Percentiles rank a stretch among this genome's conserved stretches.
Conservation (phyloP, 225 moss, liverwort and hornwort genomes). For the Physcomitrellopsis africana region DNA sequence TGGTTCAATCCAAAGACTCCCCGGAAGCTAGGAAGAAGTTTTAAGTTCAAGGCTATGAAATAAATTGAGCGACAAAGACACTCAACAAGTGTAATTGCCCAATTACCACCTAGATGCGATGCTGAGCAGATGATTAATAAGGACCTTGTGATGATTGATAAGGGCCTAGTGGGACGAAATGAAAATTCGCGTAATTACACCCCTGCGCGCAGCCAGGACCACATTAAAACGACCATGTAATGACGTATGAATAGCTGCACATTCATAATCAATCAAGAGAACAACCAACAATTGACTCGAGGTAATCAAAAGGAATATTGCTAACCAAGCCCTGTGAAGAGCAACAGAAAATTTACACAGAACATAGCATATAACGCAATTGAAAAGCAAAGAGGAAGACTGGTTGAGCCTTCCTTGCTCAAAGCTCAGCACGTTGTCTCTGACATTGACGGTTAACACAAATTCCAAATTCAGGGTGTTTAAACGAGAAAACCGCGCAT, state of each 20-base stretch:
- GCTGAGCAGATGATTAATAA: constrained; percentile 20
- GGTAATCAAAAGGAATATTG: background rate
- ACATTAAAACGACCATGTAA: background rate
- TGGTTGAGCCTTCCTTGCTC: background rate
- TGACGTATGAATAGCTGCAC: constrained; percentile 17
- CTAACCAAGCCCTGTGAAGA: background rate
- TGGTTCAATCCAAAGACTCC: too few species aligned
- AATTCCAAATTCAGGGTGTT: background rate
- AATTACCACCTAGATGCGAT: constrained; percentile 9
- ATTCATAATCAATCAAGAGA: constrained; percentile 17
- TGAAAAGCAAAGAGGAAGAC: background rate
- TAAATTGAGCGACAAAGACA: too few species aligned
- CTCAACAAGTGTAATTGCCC: too few species aligned
- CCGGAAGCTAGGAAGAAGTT: too few species aligned
- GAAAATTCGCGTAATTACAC: constrained; percentile 16
- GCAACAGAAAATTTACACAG: background rate
- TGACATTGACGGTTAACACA: background rate
- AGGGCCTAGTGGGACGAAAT: constrained; percentile 3
- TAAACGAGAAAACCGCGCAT: constrained; percentile 6
- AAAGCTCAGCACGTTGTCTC: background rate
- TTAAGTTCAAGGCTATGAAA: too few species aligned
- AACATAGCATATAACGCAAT: background rate
- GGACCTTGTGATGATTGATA: background rate
- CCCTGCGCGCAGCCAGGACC: constrained; percentile 30
- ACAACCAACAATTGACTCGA: background rate